These are phyloP conservation scores for Beauveria caledonica DNA, from an alignment of 2,329 filamentous ascomycete genomes.

Conservation along the genomic window DNA sequence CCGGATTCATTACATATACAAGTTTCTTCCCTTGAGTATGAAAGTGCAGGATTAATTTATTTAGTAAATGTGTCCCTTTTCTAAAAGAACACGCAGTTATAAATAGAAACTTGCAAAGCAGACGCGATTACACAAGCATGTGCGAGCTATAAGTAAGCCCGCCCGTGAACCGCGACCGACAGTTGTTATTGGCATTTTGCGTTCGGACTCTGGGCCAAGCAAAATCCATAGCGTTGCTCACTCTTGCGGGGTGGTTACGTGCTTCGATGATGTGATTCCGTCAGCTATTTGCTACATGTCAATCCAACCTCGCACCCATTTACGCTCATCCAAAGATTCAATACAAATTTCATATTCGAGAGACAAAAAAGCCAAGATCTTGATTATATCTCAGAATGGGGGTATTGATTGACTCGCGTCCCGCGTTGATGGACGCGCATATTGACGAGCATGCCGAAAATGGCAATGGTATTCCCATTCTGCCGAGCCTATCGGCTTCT, in stretches of 20 bases:
- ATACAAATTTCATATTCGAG: not conserved
- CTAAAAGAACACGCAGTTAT: too few relatives aligned
- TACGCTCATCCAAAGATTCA: not conserved
- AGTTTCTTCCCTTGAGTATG: too few relatives aligned
- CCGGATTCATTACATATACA: not conserved
- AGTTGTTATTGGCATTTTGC: too few relatives aligned
- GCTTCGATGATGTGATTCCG: constrained; percentile 1
- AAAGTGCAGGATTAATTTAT: too few relatives aligned
- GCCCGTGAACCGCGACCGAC: too few relatives aligned
- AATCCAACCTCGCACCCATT: not conserved
- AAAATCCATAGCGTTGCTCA: not conserved
- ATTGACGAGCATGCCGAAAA: not conserved
- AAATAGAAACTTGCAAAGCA: too few relatives aligned
- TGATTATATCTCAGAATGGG: not conserved
- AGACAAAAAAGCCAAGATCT: not conserved
- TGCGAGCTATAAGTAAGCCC: too few relatives aligned
- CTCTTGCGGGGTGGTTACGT: constrained; percentile 7
- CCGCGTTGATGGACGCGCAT: not conserved
- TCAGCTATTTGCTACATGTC: not conserved
- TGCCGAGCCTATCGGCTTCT: not conserved
- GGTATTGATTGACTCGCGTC: not conserved
- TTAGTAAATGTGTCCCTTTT: too few relatives aligned
- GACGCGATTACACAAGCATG: too few relatives aligned
- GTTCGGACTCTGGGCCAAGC: too few relatives aligned
- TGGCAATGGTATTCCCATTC: not conserved